phyloP scores from a whole-genome alignment of 1,284 basidiomycete genomes.

The Sanghuangporus sanghuang region DNA sequence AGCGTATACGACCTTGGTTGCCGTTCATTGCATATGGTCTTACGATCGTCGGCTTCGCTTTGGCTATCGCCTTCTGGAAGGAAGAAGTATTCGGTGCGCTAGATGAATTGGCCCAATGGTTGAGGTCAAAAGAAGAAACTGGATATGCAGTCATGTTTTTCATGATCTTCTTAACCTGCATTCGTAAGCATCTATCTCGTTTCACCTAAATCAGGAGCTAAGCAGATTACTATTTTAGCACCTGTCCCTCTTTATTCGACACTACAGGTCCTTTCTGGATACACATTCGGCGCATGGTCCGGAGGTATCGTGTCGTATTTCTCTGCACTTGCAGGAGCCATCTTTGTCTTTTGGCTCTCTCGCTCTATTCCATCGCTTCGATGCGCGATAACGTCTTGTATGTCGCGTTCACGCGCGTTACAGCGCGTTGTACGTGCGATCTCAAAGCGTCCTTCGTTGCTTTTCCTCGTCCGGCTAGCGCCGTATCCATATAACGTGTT shows the following conservation, averaged over 20 bases:
- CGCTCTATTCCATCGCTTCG: slow-evolving; percentile 58
- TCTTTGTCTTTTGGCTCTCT: slow-evolving; percentile 74
- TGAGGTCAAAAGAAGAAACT: slow-evolving; percentile 58
- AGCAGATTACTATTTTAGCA: slow-evolving; percentile 36
- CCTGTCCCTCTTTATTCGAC: slow-evolving; percentile 86
- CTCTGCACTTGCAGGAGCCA: slow-evolving; percentile 76
- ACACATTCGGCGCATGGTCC: slow-evolving; percentile 77
- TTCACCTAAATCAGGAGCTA: slow-evolving; percentile 6
- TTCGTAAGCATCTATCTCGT: slow-evolving; percentile 53
- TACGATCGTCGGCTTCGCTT: slow-evolving; percentile 62
- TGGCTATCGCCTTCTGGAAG: slow-evolving; percentile 71
- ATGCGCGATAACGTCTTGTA: slow-evolving; percentile 64
- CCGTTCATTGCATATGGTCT: slow-evolving; percentile 66
- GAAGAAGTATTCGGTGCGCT: slow-evolving; percentile 33
- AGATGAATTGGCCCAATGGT: slow-evolving; percentile 67
- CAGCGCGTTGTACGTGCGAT: slow-evolving; percentile 80
- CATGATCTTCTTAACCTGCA: slow-evolving; percentile 77
- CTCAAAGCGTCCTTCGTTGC: slow-evolving; percentile 76
- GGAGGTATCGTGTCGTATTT: slow-evolving; percentile 80
- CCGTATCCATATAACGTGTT: slow-evolving; percentile 87
- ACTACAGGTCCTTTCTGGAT: slow-evolving; percentile 81
- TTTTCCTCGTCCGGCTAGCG: slow-evolving; percentile 83
- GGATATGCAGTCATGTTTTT: slow-evolving; percentile 70
- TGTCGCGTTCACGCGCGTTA: slow-evolving; percentile 58
- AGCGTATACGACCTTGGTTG: slow-evolving; percentile 46